phyloP scores from a whole-genome alignment of 495 filamentous ascomycete genomes.

The Echria macrotheca region DNA sequence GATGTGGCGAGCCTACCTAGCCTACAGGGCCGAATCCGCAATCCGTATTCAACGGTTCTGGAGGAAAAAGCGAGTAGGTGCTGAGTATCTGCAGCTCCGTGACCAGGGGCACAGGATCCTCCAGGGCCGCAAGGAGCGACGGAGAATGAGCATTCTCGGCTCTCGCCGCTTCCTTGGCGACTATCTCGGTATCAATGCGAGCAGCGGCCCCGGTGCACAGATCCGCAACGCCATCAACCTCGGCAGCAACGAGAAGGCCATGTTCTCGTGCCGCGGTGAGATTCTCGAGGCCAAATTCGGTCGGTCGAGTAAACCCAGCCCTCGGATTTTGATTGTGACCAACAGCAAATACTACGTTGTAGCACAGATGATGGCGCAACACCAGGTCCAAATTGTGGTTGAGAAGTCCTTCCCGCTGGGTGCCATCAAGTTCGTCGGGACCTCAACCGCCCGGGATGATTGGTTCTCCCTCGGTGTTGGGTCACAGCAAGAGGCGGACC shows the following conservation, averaged over 20 bases:
- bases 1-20: conserved; percentile 92
- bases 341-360: conserved; percentile 82
- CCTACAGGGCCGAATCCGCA: conserved; percentile 87
- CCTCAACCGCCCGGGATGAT: conserved; percentile 79
- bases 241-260: conserved; percentile 58
- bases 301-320: conserved; percentile 85
- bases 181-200: conserved; percentile 82
- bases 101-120: conserved; percentile 87
- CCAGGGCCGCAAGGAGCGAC: conserved; percentile 79
- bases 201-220: conserved; percentile 73
- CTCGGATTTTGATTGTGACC: conserved; percentile 81
- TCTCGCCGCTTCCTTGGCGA: conserved; percentile 92
- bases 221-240: conserved; percentile 65
- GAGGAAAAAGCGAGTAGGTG: conserved; percentile 82
- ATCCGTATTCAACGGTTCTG: conserved; percentile 93
- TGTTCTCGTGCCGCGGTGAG: conserved; percentile 90
- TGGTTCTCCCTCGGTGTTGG: conserved; percentile 93
- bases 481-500: conserved; percentile 83
- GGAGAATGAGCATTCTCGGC: conserved; percentile 84
- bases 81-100: conserved; percentile 79
- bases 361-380: conserved; percentile 74
- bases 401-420: conserved; percentile 80
- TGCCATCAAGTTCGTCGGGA: conserved; percentile 77
- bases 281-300: conserved; percentile 89
- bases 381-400: conserved; percentile 69